These are phyloP conservation scores for Phytophthora europaea DNA, from an alignment of 352 stramenopile genomes.

Conservation along the genomic window DNA sequence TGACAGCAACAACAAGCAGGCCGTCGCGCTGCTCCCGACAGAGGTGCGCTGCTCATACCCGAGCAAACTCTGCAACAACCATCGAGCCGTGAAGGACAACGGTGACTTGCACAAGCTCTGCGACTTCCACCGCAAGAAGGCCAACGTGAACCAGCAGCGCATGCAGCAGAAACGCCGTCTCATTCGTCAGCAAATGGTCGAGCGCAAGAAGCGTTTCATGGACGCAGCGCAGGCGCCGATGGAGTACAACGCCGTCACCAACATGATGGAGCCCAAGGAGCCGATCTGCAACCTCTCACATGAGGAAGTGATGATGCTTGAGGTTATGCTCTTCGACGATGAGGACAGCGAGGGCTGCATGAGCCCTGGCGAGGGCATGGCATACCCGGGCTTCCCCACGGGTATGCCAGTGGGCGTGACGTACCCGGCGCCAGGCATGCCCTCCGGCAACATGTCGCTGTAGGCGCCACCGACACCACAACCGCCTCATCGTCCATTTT, in stretches of 20 bases:
- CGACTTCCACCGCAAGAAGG: conserved; percentile 72
- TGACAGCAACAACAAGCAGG: conserved; percentile 20
- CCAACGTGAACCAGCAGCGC: conserved; percentile 83
- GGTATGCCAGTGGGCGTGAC: conserved; percentile 18
- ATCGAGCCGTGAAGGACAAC: conserved; percentile 77
- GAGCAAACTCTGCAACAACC: conserved; percentile 74
- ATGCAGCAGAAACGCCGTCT: conserved; percentile 66
- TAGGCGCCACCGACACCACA: conserved; percentile 16
- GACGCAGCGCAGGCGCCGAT: conserved; percentile 46
- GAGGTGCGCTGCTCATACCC: conserved; percentile 78
- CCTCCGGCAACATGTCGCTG: conserved; percentile 40
- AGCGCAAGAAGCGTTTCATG: conserved; percentile 62
- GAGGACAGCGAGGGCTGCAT: conserved; percentile 35
- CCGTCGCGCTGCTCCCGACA: conserved; percentile 39
- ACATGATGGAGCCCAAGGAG: conserved; percentile 46
- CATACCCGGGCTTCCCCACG: conserved; percentile 18
- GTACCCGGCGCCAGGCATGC: conserved; percentile 28
- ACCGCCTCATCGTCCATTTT: conserved; percentile 26
- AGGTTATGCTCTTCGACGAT: conserved; percentile 56
- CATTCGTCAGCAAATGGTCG: conserved; percentile 57
- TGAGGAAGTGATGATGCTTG: conserved; percentile 56
- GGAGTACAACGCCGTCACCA: conserved; percentile 37
- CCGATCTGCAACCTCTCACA: conserved; percentile 56
- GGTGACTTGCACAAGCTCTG: conserved; percentile 82
- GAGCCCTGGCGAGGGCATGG: conserved; percentile 19